Percentiles rank a stretch among this genome's conserved stretches.
phyloP scores from a whole-genome alignment of 2,329 filamentous ascomycete species.

The Xylariaceae sp. region DNA sequence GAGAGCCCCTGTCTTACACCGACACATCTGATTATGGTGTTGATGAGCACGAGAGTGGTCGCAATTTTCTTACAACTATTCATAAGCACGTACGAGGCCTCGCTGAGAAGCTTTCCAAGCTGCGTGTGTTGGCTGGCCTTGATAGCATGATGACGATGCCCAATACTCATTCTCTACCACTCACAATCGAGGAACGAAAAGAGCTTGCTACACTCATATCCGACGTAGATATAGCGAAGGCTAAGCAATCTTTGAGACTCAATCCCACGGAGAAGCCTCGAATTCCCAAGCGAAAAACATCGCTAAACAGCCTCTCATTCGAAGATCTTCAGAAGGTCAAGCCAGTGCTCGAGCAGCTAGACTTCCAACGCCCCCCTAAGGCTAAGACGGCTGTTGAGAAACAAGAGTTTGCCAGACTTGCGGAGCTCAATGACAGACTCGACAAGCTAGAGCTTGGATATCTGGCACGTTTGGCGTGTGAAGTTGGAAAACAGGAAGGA shows the following conservation, averaged over 20 bases:
- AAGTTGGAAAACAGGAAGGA: constrained; percentile 31
- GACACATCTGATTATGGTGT: constrained; percentile 64
- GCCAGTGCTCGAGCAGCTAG: constrained; percentile 14
- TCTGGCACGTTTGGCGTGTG: constrained; percentile 14
- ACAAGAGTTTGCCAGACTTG: constrained; percentile 16
- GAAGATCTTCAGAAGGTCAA: constrained; percentile 15
- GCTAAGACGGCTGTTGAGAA: constrained; percentile 18
- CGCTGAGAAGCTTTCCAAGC: constrained; percentile 55
- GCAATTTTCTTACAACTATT: constrained; percentile 76
- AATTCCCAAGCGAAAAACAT: not conserved
- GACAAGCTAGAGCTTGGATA: constrained; percentile 17
- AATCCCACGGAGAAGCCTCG: not conserved
- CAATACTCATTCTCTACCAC: constrained; percentile 2
- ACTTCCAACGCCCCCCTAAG: constrained; percentile 18
- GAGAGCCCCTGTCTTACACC: constrained; percentile 60
- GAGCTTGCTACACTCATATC: constrained; percentile 10
- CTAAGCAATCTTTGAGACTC: constrained; percentile 11
- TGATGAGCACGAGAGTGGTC: constrained; percentile 75
- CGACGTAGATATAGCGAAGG: constrained; percentile 13
- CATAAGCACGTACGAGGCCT: constrained; percentile 62
- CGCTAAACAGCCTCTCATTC: constrained; percentile 2
- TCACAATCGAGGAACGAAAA: constrained; percentile 10
- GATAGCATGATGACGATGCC: constrained; percentile 33
- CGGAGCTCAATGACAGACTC: constrained; percentile 13
- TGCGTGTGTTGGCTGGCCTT: constrained; percentile 48